These are phyloP conservation scores for Fusarium acutatum DNA, from an alignment of 2,329 filamentous ascomycete genomes.

Conservation along the genomic window DNA sequence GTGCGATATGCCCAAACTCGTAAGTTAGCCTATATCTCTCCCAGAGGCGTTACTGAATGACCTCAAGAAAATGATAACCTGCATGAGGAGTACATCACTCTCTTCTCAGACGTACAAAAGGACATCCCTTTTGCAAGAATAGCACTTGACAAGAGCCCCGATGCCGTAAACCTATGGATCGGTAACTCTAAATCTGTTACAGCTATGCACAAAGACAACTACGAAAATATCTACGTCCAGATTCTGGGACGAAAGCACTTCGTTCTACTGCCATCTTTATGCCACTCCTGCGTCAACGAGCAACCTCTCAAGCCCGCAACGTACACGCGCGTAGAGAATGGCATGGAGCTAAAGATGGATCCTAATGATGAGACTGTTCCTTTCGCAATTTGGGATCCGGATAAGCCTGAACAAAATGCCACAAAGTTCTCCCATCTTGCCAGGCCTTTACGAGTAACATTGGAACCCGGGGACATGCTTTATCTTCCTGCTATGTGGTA, in stretches of 20 bases:
- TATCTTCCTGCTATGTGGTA: slow-evolving; percentile 85
- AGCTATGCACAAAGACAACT: slow-evolving; percentile 82
- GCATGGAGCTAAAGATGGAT: slow-evolving; percentile 48
- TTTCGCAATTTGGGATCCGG: slow-evolving; percentile 80
- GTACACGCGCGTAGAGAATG: slow-evolving; percentile 57
- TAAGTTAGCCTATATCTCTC: slow-evolving; percentile 46
- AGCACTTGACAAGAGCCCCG: slow-evolving; percentile 70
- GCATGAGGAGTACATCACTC: slow-evolving; percentile 71
- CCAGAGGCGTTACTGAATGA: not conserved
- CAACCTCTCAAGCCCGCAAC: slow-evolving; percentile 62
- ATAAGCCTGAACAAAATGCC: slow-evolving; percentile 57
- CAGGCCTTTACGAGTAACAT: slow-evolving; percentile 70
- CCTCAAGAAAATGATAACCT: slow-evolving; percentile 80
- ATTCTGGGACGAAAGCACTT: slow-evolving; percentile 79
- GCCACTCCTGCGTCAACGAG: slow-evolving; percentile 75
- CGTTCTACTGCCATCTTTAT: slow-evolving; percentile 75
- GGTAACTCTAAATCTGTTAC: slow-evolving; percentile 76
- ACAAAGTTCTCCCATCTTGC: slow-evolving; percentile 69
- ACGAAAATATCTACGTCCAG: slow-evolving; percentile 87
- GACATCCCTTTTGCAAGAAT: slow-evolving; percentile 78
- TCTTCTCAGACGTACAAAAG: slow-evolving; percentile 70
- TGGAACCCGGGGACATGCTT: slow-evolving; percentile 80
- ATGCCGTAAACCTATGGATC: slow-evolving; percentile 86
- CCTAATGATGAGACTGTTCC: slow-evolving; percentile 58
- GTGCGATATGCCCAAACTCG: slow-evolving; percentile 80